Base-by-base conservation (phyloP, 345 rosid species). In the Citrus reticulata region DNA sequence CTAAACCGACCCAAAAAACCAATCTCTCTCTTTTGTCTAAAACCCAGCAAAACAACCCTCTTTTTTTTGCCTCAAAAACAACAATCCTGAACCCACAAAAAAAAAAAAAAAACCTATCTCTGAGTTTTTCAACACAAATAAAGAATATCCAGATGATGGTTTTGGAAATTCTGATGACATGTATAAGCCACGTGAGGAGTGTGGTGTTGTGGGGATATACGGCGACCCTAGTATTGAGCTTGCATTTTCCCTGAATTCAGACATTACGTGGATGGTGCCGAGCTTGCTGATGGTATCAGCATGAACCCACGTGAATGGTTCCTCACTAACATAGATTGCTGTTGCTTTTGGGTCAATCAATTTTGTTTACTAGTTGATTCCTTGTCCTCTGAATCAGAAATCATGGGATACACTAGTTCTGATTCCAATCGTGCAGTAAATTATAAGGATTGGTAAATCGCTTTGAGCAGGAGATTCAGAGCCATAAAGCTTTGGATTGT, bases 171-270 rank as follows among this genome's bases (percentile, higher is more conserved):
- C 16, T 55, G 74, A 75, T 60, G 82, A 84, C 68, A 89, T 87
- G 72, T 97, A 94, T 63, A 94, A 92, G 84, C 97, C 95, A 37
- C 92, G 97, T 0, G 99, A 96, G 67, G 97, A 96, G 94, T 96
- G 97, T 76, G 99, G 99, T 10, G 98, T 96, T 37, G 97, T 94
- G 16, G 99, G 99, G 22, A 90, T 96, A 77, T 94, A 83, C 63
- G 99, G 97, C 16, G 97, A 96, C 83, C 83, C 2, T 40, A 40
- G 13, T 40, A 2, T 8, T 9, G 77, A n/a, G 74, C 85, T 25
- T 79, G 84, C 29, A 79, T 84, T 13, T 81, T 81, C 64, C 87
- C 81, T 1, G 85, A 79, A 37, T 85, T 79, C 68, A 68, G 87
- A 25, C 83, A 70, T 63, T 64, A 58, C 19, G 17, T 80, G 30